These are phyloP conservation scores for Yamadazyma buinensis DNA, from an alignment of 1,139 yeast genomes.

Conservation along the genomic window DNA sequence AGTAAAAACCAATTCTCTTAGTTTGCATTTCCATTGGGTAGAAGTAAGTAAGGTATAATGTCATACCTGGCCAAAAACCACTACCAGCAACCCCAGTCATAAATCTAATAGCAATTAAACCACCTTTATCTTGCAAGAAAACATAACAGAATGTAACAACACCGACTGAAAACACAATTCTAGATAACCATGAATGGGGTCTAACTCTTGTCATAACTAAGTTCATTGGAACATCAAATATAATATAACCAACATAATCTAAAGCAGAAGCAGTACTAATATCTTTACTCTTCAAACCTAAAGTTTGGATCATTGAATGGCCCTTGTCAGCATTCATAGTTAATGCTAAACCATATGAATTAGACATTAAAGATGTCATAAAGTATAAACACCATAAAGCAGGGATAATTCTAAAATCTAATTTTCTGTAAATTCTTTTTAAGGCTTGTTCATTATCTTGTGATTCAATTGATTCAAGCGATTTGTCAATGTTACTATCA, in stretches of 20 bases:
- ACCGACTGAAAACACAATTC: slow-evolving; percentile 77
- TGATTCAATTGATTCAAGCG: neutral
- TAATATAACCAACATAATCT: slow-evolving; percentile 76
- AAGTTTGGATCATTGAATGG: slow-evolving; percentile 57
- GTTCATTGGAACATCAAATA: slow-evolving; percentile 88
- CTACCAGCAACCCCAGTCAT: slow-evolving; percentile 81
- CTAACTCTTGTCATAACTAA: slow-evolving; percentile 77
- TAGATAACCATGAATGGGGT: slow-evolving; percentile 81
- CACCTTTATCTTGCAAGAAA: slow-evolving; percentile 50
- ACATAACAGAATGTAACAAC: slow-evolving; percentile 71
- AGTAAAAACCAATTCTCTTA: slow-evolving; percentile 80
- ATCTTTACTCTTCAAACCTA: slow-evolving; percentile 52
- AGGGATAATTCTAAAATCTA: slow-evolving; percentile 73
- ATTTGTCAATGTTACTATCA: neutral
- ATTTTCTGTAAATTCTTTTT: slow-evolving; percentile 59
- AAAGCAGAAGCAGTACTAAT: slow-evolving; percentile 76
- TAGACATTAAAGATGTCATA: slow-evolving; percentile 73
- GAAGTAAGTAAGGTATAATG: slow-evolving; percentile 81
- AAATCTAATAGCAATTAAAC: slow-evolving; percentile 69
- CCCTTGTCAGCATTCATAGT: slow-evolving; percentile 70
- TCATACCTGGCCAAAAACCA: slow-evolving; percentile 93
- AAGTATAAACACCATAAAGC: slow-evolving; percentile 82
- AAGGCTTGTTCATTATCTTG: slow-evolving; percentile 27
- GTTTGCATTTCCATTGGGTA: slow-evolving; percentile 79
- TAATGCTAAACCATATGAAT: slow-evolving; percentile 73